These are phyloP conservation scores for Phytophthora sansomeana DNA, from an alignment of 352 stramenopile species.

Conservation along the genomic window DNA sequence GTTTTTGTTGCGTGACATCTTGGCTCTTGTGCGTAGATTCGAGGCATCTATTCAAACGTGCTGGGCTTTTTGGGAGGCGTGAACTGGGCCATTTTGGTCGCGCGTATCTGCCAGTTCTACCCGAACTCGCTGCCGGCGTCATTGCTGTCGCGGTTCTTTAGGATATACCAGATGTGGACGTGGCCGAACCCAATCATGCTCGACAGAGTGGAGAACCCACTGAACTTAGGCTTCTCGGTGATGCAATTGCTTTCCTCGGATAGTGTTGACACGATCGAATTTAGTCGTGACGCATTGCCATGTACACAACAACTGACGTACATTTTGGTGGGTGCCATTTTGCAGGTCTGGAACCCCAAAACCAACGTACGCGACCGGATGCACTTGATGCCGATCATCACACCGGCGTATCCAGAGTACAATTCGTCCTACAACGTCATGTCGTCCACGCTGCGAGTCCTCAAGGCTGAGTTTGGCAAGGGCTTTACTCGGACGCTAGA, in stretches of 20 bases:
- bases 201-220: constrained; percentile 55
- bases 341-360: constrained; percentile 91
- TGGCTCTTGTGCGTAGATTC: constrained; percentile 55
- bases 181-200: constrained; percentile 97
- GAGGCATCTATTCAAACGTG: constrained; percentile 99
- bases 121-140: constrained; percentile 83
- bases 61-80: constrained; percentile 98
- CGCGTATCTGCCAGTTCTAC: constrained; percentile 94
- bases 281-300: not conserved
- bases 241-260: constrained; percentile 31
- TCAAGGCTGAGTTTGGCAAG: constrained; percentile 91
- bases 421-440: constrained; percentile 99
- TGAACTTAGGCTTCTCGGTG: constrained; percentile 70
- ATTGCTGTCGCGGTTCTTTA: constrained; percentile 96
- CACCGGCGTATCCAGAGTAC: constrained; percentile 97
- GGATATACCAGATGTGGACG: constrained; percentile 94
- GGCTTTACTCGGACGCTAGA: constrained; percentile 68
- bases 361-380: constrained; percentile 82
- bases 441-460: constrained; percentile 88
- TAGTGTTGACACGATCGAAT: not conserved
- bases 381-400: constrained; percentile 99
- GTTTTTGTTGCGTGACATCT: constrained; percentile 8
- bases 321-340: constrained; percentile 15
- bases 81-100: constrained; percentile 99
- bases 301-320: constrained; percentile 19